phyloP scores from a whole-genome alignment of 768 basidiomycete genomes.

The Pisolithus marmoratus region DNA sequence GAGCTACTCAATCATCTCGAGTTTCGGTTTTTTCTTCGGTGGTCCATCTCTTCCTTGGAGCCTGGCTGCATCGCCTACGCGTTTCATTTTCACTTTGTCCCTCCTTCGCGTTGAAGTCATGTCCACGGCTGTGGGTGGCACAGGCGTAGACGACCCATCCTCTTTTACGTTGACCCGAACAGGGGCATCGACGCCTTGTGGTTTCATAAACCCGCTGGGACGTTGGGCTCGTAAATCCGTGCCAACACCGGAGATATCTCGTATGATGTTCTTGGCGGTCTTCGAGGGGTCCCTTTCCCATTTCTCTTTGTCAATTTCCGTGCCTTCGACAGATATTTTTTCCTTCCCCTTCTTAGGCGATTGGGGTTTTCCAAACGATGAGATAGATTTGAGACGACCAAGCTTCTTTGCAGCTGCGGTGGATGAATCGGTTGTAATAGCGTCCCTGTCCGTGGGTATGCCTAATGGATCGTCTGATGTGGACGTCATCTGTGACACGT shows the following conservation, averaged over 20 bases:
- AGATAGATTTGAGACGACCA: slow-evolving; percentile 18
- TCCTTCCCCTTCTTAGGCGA: slow-evolving; percentile 4
- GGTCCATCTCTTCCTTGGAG: neutral
- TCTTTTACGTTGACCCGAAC: slow-evolving; percentile 6
- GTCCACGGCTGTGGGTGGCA: neutral
- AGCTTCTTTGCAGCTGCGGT: neutral
- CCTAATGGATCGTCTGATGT: no score
- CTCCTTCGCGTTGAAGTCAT: neutral
- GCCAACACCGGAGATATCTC: slow-evolving; percentile 44
- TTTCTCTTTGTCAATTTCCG: slow-evolving; percentile 9
- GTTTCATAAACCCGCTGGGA: slow-evolving; percentile 14
- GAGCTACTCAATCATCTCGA: neutral
- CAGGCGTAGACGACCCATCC: neutral
- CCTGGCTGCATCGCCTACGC: neutral
- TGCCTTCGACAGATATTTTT: neutral
- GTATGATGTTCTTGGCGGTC: slow-evolving; percentile 40
- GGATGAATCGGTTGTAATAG: neutral
- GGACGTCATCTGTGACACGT: no score
- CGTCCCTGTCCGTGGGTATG: no score
- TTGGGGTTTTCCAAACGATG: slow-evolving; percentile 8
- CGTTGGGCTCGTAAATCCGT: slow-evolving; percentile 38
- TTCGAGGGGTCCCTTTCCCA: slow-evolving; percentile 22
- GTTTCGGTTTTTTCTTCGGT: neutral
- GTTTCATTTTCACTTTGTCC: neutral
- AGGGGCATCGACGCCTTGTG: slow-evolving; percentile 18